Evolutionary conservation across 768 basidiomycete genomes (phyloP).

Genomic region (Lactarius hengduanensis): DNA sequence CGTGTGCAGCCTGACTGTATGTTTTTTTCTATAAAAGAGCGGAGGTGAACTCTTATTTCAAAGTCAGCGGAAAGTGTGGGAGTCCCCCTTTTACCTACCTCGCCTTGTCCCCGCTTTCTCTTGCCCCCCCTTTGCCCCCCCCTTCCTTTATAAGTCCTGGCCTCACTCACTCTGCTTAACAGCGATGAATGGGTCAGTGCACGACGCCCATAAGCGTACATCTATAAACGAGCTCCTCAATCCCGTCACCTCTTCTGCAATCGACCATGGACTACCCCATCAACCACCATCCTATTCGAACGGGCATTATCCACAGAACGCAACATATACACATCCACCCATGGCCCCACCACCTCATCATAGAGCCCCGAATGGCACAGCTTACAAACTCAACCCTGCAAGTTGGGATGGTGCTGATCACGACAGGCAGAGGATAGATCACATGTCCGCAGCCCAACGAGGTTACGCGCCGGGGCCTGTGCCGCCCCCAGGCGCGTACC

Average conservation of each 20-base stretch:
- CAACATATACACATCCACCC: conserved; percentile 27
- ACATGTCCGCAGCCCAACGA: conserved; percentile 20
- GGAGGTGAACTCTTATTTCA: conserved; percentile 9
- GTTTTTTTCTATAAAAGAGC: not conserved
- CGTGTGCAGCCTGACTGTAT: not conserved
- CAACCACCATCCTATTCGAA: conserved; percentile 10
- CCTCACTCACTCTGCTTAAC: not conserved
- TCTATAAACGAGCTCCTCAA: conserved; percentile 52
- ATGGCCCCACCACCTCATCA: conserved; percentile 26
- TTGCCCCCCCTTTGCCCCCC: not conserved
- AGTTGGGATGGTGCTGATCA: conserved; percentile 50
- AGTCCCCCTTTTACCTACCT: not conserved
- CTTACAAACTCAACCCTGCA: conserved; percentile 61
- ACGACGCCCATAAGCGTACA: conserved; percentile 48
- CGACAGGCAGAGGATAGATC: conserved; percentile 32
- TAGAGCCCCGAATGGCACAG: conserved; percentile 20
- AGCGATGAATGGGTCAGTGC: conserved; percentile 42
- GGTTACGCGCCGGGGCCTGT: conserved; percentile 14
- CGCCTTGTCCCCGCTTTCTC: not conserved
- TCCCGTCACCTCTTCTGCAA: conserved; percentile 41
- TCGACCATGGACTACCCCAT: conserved; percentile 33
- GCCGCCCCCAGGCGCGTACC: conserved; percentile 31
- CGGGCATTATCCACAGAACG: conserved; percentile 21
- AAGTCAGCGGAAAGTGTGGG: conserved; percentile 18
- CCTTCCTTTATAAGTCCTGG: conserved; percentile 3